Percentiles rank a stretch among this genome's conserved stretches.
These are phyloP conservation scores for Cadophora sp. DNA, from an alignment of 2,329 filamentous ascomycete genomes.

Conservation along the genomic window DNA sequence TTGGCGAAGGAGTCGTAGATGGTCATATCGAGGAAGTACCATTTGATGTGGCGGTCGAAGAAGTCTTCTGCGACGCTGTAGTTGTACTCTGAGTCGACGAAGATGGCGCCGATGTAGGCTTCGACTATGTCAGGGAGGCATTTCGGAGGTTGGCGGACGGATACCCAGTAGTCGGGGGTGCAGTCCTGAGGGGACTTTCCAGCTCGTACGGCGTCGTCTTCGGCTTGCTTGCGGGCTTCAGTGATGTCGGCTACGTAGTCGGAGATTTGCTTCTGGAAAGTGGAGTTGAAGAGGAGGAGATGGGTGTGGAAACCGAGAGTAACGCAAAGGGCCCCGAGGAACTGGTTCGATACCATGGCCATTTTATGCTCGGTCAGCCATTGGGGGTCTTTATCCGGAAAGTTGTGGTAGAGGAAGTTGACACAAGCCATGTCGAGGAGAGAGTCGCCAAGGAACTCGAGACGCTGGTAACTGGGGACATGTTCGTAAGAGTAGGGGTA, in stretches of 20 bases:
- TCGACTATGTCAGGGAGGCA: slow-evolving; percentile 86
- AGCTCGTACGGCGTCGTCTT: slow-evolving; percentile 42
- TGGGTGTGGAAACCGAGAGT: slow-evolving; percentile 79
- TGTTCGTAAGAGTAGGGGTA: slow-evolving; percentile 76
- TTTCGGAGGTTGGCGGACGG: slow-evolving; percentile 70
- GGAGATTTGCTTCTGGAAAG: slow-evolving; percentile 53
- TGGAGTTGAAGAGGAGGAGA: slow-evolving; percentile 61
- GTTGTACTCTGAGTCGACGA: slow-evolving; percentile 86
- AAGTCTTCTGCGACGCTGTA: slow-evolving; percentile 77
- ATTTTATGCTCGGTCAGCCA: slow-evolving; percentile 99
- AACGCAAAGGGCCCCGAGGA: slow-evolving; percentile 83
- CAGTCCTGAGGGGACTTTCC: slow-evolving; percentile 50
- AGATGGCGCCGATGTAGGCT: slow-evolving; percentile 86
- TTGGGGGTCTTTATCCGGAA: slow-evolving; percentile 84
- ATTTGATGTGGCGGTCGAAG: slow-evolving; percentile 75
- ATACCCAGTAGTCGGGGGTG: slow-evolving; percentile 72
- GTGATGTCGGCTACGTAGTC: slow-evolving; percentile 65
- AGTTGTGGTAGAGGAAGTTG: slow-evolving; percentile 78
- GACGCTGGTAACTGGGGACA: slow-evolving; percentile 87
- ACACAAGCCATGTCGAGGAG: slow-evolving; percentile 87
- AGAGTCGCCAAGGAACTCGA: slow-evolving; percentile 92
- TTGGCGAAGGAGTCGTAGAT: slow-evolving; percentile 88
- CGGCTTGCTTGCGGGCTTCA: slow-evolving; percentile 54
- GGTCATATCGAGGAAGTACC: slow-evolving; percentile 84
- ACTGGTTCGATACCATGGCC: slow-evolving; percentile 98